Evolutionary conservation across 1,284 basidiomycete genomes (phyloP), one percentile per base, ranked within the genome.

Genomic region (Cerioporus squamosus): DNA sequence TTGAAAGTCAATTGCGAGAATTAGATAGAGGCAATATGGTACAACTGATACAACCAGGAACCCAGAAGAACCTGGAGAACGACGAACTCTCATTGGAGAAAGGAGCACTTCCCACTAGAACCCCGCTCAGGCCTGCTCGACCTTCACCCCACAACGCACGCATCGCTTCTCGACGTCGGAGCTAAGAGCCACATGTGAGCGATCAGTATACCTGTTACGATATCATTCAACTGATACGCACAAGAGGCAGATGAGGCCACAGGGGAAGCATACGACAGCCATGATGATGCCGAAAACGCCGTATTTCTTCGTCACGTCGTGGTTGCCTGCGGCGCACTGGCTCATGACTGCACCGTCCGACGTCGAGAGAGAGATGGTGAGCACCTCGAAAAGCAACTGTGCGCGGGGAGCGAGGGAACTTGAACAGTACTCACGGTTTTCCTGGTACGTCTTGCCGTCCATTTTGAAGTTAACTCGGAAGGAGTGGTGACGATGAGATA

Each of bases 221-320:
- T 7, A 5, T 1, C 5, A 23, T 42, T 10, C 18, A 31, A 44
- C 20, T 18, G 38, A 44, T 18, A 60, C 67, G 46, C 31, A 69
- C 67, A 62, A 64, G 23, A 69, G 61, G 43, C 66, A 69, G 26
- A 66, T 57, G 24, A 69, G 56, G 22, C 67, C 67, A 50, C 59
- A 62, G 5, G 67, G 67, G 55, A 69, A 69, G 57, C 62, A 57
- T 31, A 65, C 22, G 23, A 69, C 57, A 5, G 66, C 67, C 31
- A 44, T 50, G 57, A 67, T 59, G 57, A 69, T 69, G 39, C 67
- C 67, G 44, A 57, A 51, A 5, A 59, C 44, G 17, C 66, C 66
- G 56, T 67, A 63, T 49, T 67, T 68, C 45, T 51, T 66, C 29
- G 43, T 50, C 15, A 56, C 36, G 39, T 66, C 65, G 57, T 69